phyloP scores from a whole-genome alignment of 2,329 filamentous ascomycete genomes.

The Neoarthrinium moseri region DNA sequence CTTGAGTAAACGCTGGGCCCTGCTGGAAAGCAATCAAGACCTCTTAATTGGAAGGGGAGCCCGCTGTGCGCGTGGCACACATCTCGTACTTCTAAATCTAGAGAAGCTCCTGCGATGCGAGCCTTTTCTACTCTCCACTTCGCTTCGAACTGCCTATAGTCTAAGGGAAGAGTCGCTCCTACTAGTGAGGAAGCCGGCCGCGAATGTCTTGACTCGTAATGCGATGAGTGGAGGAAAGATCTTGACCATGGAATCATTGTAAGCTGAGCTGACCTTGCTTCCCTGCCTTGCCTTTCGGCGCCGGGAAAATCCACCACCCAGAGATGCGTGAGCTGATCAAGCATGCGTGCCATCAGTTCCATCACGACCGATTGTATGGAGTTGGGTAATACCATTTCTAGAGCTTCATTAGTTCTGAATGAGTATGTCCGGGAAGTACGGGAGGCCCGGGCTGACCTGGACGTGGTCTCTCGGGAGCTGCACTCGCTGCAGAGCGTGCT shows the following conservation, averaged over 20 bases:
- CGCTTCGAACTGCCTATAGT: background rate
- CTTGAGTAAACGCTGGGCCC: background rate
- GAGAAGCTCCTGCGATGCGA: background rate
- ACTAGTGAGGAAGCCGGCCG: background rate
- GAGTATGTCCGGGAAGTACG: constrained; percentile 39
- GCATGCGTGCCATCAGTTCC: too few species aligned
- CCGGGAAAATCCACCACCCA: too few species aligned
- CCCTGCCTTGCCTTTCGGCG: background rate
- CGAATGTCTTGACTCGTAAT: background rate
- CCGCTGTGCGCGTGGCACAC: background rate
- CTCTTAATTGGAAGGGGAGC: constrained; percentile 1
- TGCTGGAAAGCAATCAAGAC: background rate
- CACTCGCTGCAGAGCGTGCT: constrained; percentile 39
- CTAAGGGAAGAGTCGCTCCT: background rate
- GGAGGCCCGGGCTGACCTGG: constrained; percentile 37
- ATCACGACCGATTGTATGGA: constrained; percentile 36
- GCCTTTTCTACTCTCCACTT: background rate
- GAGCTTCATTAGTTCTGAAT: constrained; percentile 29
- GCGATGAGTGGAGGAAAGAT: constrained; percentile 1
- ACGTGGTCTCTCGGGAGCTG: constrained; percentile 38
- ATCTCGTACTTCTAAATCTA: background rate
- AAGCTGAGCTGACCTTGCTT: constrained; percentile 1
- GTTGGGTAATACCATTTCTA: constrained; percentile 32
- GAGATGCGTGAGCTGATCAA: too few species aligned
- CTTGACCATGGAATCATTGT: constrained; percentile 9